Conservation (phyloP, 331 rosid genomes). For the Acacia concinna region DNA sequence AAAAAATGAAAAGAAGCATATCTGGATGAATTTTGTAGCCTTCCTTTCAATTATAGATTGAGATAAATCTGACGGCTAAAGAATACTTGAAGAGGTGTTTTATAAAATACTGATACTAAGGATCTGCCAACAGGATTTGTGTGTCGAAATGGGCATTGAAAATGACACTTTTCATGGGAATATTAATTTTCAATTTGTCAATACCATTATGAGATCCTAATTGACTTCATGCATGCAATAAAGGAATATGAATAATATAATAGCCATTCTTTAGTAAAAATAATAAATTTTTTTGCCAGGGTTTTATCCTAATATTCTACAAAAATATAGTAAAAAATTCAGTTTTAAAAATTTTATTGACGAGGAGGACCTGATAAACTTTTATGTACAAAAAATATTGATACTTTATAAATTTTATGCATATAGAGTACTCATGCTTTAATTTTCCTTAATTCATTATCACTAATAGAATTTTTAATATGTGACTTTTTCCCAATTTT, state of each 20-base stretch:
- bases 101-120: background rate
- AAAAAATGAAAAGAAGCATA: too few relatives aligned
- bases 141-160: background rate
- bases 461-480: too few relatives aligned
- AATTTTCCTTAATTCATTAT: too few relatives aligned
- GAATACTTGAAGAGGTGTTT: background rate
- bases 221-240: background rate
- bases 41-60: too few relatives aligned
- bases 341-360: too few relatives aligned
- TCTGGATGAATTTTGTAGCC: background rate
- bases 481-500: accelerated
- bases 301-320: background rate
- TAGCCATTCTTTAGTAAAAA: background rate
- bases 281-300: background rate
- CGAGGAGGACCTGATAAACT: too few relatives aligned
- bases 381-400: too few relatives aligned
- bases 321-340: background rate
- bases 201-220: background rate
- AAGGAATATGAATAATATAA: background rate
- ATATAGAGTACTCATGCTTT: too few relatives aligned
- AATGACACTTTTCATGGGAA: background rate
- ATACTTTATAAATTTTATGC: too few relatives aligned
- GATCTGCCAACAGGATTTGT: background rate
- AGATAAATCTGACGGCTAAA: background rate
- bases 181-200: background rate